Percentiles rank a stretch among this genome's conserved stretches.
phyloP scores from a whole-genome alignment of 257 asterid species.

The Cinchona pubescens region DNA sequence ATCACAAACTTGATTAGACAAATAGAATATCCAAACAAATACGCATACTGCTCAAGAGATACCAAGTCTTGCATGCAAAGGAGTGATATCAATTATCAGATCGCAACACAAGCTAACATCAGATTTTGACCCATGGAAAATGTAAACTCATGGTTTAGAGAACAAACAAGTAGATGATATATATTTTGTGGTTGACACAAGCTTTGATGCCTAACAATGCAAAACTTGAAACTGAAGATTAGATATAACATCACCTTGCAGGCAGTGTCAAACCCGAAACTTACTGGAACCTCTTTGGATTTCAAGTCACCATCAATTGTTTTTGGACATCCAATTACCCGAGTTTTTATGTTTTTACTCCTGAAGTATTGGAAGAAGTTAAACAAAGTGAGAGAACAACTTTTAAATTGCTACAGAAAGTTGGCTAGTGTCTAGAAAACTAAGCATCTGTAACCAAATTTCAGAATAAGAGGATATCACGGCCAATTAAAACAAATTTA shows the following conservation, averaged over 20 bases:
- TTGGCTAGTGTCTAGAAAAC: not conserved
- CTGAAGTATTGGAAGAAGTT: conserved; percentile 34
- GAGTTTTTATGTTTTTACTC: conserved; percentile 79
- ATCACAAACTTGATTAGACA: not conserved
- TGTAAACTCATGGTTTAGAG: not conserved
- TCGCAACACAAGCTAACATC: not conserved
- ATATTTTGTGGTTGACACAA: not conserved
- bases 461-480: not conserved
- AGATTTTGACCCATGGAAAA: not conserved
- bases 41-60: not conserved
- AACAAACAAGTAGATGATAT: not conserved
- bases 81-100: not conserved
- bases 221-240: not conserved
- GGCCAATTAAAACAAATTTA: conserved; percentile 8
- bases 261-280: conserved; percentile 99
- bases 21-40: not conserved
- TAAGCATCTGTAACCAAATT: not conserved
- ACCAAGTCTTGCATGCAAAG: not conserved
- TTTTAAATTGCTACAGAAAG: no score
- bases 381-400: not conserved
- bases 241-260: conserved; percentile 69
- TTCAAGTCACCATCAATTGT: conserved; percentile 98
- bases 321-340: conserved; percentile 96
- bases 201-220: not conserved
- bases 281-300: conserved; percentile 87